Percentiles rank a stretch among this genome's conserved stretches.
phyloP scores from a whole-genome alignment of 345 rosid genomes.

The Arabis alpina region DNA sequence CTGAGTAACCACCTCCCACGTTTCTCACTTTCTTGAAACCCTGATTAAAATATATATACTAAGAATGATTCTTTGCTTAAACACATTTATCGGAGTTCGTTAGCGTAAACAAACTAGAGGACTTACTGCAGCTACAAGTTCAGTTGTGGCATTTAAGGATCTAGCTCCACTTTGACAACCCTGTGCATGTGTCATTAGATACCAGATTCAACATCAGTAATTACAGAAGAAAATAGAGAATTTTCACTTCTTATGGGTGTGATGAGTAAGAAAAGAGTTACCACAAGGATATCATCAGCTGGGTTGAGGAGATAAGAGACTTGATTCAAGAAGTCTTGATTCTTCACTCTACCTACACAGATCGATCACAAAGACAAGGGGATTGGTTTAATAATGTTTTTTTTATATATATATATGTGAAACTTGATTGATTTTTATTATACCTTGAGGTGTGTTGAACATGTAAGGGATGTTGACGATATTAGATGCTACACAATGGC shows the following conservation, averaged over 20 bases:
- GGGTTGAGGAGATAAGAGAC: conserved; percentile 35
- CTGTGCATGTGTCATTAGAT: conserved; percentile 37
- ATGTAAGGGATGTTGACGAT: conserved; percentile 77
- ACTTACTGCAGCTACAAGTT: conserved; percentile 69
- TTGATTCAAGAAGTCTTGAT: conserved; percentile 40
- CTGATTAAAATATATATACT: conserved; percentile 36
- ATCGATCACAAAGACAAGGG: too few species aligned
- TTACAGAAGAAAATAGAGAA: background rate
- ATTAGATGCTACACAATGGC: conserved; percentile 61
- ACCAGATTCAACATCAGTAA: conserved; percentile 8
- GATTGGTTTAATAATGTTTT: background rate
- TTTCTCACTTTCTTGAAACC: conserved; percentile 74
- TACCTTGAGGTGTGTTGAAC: conserved; percentile 76
- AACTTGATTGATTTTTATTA: background rate
- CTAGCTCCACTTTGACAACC: conserved; percentile 94
- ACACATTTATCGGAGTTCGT: background rate
- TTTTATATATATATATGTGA: background rate
- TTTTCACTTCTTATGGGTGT: background rate
- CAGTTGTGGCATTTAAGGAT: conserved; percentile 67
- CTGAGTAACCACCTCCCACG: conserved; percentile 83
- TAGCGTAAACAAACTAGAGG: background rate
- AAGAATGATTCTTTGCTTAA: background rate
- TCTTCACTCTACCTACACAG: conserved; percentile 47
- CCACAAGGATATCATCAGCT: conserved; percentile 45
- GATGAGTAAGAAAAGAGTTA: conserved; percentile 23